Percentiles rank a stretch among this genome's conserved stretches.
Conservation (phyloP, 306 rosid genomes). For the Heteromeles arbutifolia region DNA sequence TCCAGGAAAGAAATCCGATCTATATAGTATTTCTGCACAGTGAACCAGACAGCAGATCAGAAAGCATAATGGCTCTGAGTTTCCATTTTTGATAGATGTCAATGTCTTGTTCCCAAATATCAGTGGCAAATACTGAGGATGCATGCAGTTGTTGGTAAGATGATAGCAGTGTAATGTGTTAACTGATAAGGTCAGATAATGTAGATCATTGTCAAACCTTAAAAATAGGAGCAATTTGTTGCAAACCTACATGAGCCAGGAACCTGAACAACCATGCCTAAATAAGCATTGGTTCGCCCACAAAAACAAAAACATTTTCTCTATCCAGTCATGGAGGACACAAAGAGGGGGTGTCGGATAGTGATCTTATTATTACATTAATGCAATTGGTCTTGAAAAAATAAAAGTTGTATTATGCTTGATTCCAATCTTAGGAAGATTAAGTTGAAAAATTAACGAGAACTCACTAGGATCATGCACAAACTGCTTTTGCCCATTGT, state of each 20-base stretch:
- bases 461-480: slow-evolving; percentile 89
- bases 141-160: not conserved
- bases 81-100: not conserved
- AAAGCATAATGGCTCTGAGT: not conserved
- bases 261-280: not conserved
- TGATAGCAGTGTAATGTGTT: not conserved
- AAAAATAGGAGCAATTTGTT: not conserved
- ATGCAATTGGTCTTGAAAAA: not conserved
- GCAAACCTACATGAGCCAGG: slow-evolving; percentile 1
- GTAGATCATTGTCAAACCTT: not conserved
- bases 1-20: slow-evolving; percentile 95
- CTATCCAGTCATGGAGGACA: not conserved
- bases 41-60: slow-evolving; percentile 13
- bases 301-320: not conserved
- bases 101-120: not conserved
- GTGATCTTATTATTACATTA: not conserved
- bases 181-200: not conserved
- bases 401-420: not conserved
- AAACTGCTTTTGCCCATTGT: slow-evolving; percentile 95
- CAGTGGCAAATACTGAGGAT: not conserved
- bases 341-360: not conserved
- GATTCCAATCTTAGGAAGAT: not conserved
- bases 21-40: slow-evolving; percentile 74
- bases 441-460: slow-evolving; percentile 5
- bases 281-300: not conserved